These are phyloP conservation scores for Helianthus tuberosus DNA, from an alignment of 129 eudicot species.

Conservation along the genomic window DNA sequence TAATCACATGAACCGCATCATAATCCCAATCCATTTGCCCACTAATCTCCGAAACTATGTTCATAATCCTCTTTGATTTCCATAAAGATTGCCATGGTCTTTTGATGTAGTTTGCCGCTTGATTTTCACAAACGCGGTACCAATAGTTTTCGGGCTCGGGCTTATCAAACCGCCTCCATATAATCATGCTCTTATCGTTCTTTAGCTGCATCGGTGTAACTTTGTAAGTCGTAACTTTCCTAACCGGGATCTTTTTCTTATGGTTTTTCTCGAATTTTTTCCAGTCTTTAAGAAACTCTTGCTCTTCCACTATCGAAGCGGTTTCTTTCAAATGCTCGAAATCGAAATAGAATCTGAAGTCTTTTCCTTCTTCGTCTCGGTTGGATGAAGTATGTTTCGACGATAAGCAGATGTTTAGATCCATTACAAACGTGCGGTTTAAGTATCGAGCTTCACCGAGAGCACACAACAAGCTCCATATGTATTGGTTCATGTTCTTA, in stretches of 20 bases:
- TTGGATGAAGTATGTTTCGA: constrained; percentile 59
- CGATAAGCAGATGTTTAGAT: constrained; percentile 75
- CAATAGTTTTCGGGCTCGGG: constrained; percentile 94
- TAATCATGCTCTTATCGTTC: constrained; percentile 74
- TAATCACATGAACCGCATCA: constrained; percentile 93
- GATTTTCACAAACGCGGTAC: constrained; percentile 95
- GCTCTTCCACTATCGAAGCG: constrained; percentile 78
- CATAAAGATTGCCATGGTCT: constrained; percentile 93
- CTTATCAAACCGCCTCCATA: constrained; percentile 89
- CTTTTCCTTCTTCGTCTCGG: constrained; percentile 92
- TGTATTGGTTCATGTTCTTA: constrained; percentile 89
- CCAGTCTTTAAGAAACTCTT: constrained; percentile 80
- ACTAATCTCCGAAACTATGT: constrained; percentile 88
- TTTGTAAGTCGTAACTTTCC: constrained; percentile 67
- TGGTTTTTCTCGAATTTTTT: constrained; percentile 71
- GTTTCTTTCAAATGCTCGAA: constrained; percentile 92
- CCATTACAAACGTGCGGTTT: constrained; percentile 94
- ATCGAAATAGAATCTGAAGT: constrained; percentile 88
- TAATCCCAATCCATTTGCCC: constrained; percentile 99
- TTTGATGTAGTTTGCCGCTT: constrained; percentile 62
- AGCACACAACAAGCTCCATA: constrained; percentile 97
- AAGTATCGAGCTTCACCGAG: constrained; percentile 92
- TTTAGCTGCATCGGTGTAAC: constrained; percentile 81
- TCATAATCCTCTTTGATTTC: constrained; percentile 97
- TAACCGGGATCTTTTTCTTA: constrained; percentile 62